These are phyloP conservation scores for Byssothecium circinans DNA, from an alignment of 2,329 filamentous ascomycete species.

Conservation along the genomic window DNA sequence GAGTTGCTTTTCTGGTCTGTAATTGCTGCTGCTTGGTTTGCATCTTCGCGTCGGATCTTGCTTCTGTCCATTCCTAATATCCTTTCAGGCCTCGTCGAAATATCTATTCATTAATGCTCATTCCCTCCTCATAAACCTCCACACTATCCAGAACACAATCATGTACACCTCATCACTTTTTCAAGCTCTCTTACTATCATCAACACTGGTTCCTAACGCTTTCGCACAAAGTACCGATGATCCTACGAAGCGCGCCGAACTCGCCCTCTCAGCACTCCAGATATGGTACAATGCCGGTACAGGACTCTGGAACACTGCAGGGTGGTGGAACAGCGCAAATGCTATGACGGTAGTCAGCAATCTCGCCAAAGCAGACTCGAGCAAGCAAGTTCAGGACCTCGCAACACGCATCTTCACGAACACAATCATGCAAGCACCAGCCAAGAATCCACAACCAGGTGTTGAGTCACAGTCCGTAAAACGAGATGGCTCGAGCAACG, in stretches of 20 bases:
- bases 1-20: background rate
- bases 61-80: background rate
- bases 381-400: conserved; percentile 37
- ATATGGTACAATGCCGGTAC: conserved; percentile 62
- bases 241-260: conserved; percentile 27
- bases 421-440: conserved; percentile 42
- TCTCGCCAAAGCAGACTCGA: conserved; percentile 41
- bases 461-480: conserved; percentile 17
- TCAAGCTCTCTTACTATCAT: conserved; percentile 14
- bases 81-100: background rate
- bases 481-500: conserved; percentile 12
- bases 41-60: background rate
- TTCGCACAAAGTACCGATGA: conserved; percentile 26
- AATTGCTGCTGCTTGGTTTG: background rate
- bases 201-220: conserved; percentile 21
- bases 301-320: conserved; percentile 65
- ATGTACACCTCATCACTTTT: conserved; percentile 23
- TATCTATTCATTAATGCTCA: conserved; percentile 8
- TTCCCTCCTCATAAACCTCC: background rate
- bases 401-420: conserved; percentile 49
- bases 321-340: conserved; percentile 78
- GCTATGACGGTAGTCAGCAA: conserved; percentile 65
- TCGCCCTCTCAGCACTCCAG: conserved; percentile 54
- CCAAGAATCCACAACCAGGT: conserved; percentile 34
- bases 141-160: background rate